Base-by-base conservation (phyloP, 2,329 filamentous ascomycete species). In the Sporothrix pseudoabietina region DNA sequence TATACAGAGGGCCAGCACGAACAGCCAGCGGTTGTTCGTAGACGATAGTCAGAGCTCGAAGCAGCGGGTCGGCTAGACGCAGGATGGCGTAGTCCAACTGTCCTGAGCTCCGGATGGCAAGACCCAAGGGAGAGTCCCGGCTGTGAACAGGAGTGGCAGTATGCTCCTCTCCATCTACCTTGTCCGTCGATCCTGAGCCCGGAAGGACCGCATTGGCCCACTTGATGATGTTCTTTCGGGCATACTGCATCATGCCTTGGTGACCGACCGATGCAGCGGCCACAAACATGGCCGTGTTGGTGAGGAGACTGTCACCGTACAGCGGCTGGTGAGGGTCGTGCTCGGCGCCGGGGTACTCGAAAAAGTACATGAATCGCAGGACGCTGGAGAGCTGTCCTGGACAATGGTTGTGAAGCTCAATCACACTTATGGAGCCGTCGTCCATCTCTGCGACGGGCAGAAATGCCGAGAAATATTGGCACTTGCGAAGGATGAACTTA, bases 211-310 rank as follows among this genome's bases (percentile, higher is more conserved):
- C 63, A 32, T 47, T 16, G 16, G 49, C 66, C 66, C 32, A 76
- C 9, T 77, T 74, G 0, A 85, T 86, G 1, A 92, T 77, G 1
- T 84, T 82, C 3, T 82, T 80, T 1, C 85, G 76, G 0, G 87
- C 88, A 26, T 61, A 75, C n/a, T 72, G 68, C 77, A 78, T 79
- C 77, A 80, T 76, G 55, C 71, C 44, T 2, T 41, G 61, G 74
- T 75, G 78, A 22, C 70, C 71, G 16, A 80, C 76, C 4, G 77
- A 77, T 8, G 76, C 75, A 14, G 77, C 80, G 22, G 76, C 76
- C 61, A 80, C 71, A 74, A 76, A 81, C 74, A 76, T 74, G 69
- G 77, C 76, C 10, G 77, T 74, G 73, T 78, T 78, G 32, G 63
- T 69, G 41, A 72, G 39, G 54, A 81, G 52, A 72, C 73, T 70